Evolutionary conservation across 1,139 yeast species (phyloP).

Genomic region (Saccharomycopsis hybrid): DNA sequence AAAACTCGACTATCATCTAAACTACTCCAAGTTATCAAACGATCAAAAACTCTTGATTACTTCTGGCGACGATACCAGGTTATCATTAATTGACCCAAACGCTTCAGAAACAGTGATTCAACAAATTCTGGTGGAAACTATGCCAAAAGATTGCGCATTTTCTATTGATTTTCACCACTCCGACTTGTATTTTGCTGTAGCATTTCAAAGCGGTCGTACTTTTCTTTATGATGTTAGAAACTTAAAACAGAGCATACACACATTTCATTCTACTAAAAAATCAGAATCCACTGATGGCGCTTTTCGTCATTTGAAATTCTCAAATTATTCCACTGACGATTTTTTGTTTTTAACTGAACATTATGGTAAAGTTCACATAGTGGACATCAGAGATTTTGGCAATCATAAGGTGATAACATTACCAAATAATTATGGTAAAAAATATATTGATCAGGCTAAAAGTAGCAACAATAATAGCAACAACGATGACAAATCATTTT

Average conservation of each 20-base stretch:
- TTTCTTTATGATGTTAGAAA: slow-evolving; percentile 71
- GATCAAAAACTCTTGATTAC: slow-evolving; percentile 48
- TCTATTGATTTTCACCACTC: slow-evolving; percentile 78
- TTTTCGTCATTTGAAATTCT: slow-evolving; percentile 61
- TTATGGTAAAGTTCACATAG: slow-evolving; percentile 75
- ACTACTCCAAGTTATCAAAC: slow-evolving; percentile 55
- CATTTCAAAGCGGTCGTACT: slow-evolving; percentile 82
- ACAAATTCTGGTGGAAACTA: slow-evolving; percentile 78
- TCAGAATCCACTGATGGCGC: slow-evolving; percentile 37
- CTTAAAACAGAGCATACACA: slow-evolving; percentile 42
- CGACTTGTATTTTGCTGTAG: slow-evolving; percentile 67
- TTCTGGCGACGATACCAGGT: slow-evolving; percentile 53
- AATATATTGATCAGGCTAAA: not conserved
- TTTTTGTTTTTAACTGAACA: slow-evolving; percentile 74
- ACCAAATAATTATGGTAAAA: slow-evolving; percentile 32
- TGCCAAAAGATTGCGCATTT: slow-evolving; percentile 73
- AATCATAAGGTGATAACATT: slow-evolving; percentile 71
- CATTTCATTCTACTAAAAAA: slow-evolving; percentile 56
- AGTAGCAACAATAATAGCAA: not conserved
- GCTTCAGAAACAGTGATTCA: slow-evolving; percentile 35
- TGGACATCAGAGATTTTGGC: slow-evolving; percentile 66
- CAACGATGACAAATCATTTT: not conserved
- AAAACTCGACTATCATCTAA: slow-evolving; percentile 46
- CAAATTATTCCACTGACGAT: slow-evolving; percentile 64
- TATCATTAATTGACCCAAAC: slow-evolving; percentile 43